Percentiles rank a stretch among this genome's conserved stretches.
phyloP scores from a whole-genome alignment of 1,139 yeast genomes.

The Sugiyamaella neomexicana region DNA sequence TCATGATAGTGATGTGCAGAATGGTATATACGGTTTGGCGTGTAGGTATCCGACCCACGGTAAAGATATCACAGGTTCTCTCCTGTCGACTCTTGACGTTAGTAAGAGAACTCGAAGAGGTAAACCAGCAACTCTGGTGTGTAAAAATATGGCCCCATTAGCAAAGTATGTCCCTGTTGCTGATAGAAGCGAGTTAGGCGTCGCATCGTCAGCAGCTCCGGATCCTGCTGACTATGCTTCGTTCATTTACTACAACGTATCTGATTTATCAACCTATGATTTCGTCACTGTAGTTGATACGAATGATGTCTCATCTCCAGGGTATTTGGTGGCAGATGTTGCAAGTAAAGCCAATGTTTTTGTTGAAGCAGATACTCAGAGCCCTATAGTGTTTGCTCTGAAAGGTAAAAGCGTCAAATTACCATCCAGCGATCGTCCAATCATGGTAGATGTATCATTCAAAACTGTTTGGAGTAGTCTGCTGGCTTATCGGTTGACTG shows the following conservation, averaged over 20 bases:
- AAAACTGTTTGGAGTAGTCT: constrained; percentile 64
- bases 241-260: constrained; percentile 20
- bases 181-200: not conserved
- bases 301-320: constrained; percentile 31
- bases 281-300: constrained; percentile 49
- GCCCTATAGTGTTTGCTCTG: constrained; percentile 25
- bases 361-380: constrained; percentile 41
- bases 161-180: constrained; percentile 28
- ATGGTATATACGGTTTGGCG: constrained; percentile 30
- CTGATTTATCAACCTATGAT: constrained; percentile 47
- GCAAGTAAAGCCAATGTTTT: constrained; percentile 21
- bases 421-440: constrained; percentile 47
- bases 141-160: constrained; percentile 32
- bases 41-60: constrained; percentile 27
- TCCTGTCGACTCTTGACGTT: constrained; percentile 24
- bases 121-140: constrained; percentile 24
- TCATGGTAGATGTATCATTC: constrained; percentile 51
- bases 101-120: constrained; percentile 14
- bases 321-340: constrained; percentile 36
- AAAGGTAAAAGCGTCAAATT: constrained; percentile 34
- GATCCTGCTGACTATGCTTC: constrained; percentile 21
- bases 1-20: constrained; percentile 18
- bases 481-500: constrained; percentile 52
- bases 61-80: constrained; percentile 19
- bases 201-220: constrained; percentile 12